Evolutionary conservation across 2,329 filamentous ascomycete species (phyloP).

Genomic region (Aureobasidium melanogenum): DNA sequence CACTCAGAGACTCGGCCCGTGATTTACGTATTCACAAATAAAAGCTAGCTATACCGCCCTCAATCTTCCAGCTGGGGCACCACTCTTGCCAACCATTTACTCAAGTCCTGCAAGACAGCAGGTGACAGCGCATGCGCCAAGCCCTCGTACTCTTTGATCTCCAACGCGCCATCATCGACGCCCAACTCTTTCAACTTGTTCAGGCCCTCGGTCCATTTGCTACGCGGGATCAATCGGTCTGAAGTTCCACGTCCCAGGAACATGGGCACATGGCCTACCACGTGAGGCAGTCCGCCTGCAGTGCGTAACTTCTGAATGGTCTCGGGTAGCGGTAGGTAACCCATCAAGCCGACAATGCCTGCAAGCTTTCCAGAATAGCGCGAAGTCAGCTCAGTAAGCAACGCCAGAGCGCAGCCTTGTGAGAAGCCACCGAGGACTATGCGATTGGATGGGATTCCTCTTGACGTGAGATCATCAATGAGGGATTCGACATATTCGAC

Average conservation of each 20-base stretch:
- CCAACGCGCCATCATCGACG: constrained; percentile 30
- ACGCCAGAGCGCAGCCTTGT: constrained; percentile 38
- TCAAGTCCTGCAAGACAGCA: constrained; percentile 38
- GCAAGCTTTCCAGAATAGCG: constrained; percentile 32
- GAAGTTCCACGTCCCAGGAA: constrained; percentile 40
- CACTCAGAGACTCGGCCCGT: constrained; percentile 62
- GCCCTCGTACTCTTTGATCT: constrained; percentile 39
- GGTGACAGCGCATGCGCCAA: constrained; percentile 38
- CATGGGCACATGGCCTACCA: constrained; percentile 30
- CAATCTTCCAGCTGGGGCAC: constrained; percentile 29
- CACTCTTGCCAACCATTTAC: constrained; percentile 32
- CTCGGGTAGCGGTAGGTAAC: constrained; percentile 38
- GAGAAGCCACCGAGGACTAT: constrained; percentile 42
- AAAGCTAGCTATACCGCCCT: neutral
- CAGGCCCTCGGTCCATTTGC: constrained; percentile 34
- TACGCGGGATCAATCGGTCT: constrained; percentile 40
- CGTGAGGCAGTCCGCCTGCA: constrained; percentile 26
- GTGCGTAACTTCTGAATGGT: constrained; percentile 31
- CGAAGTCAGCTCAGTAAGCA: constrained; percentile 35
- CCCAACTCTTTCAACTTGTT: constrained; percentile 33
- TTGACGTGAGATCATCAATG: constrained; percentile 33
- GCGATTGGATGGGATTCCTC: constrained; percentile 33
- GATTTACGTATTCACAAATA: constrained; percentile 20
- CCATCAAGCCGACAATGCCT: constrained; percentile 36
- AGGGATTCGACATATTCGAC: constrained; percentile 34